These are phyloP conservation scores for Wickerhamomyces bovis DNA, from an alignment of 805 yeast species.

Conservation along the genomic window DNA sequence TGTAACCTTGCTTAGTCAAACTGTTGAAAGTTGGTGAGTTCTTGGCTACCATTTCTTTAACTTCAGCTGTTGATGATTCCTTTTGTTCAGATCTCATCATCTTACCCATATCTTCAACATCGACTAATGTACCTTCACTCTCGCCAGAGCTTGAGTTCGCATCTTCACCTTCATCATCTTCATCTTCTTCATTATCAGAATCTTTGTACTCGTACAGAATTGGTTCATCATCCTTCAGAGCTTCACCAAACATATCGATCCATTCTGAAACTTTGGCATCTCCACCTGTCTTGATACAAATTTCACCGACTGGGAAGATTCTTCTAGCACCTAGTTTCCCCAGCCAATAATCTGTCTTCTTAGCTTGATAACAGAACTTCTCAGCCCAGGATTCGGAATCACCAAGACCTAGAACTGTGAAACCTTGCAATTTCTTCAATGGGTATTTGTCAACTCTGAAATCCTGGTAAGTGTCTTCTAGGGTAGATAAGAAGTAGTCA, in stretches of 20 bases:
- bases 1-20: slow-evolving; percentile 88
- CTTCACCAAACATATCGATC: slow-evolving; percentile 52
- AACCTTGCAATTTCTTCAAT: slow-evolving; percentile 61
- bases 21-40: slow-evolving; percentile 86
- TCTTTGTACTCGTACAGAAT: slow-evolving; percentile 53
- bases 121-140: slow-evolving; percentile 47
- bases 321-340: slow-evolving; percentile 85
- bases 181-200: slow-evolving; percentile 32
- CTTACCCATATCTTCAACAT: slow-evolving; percentile 84
- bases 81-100: slow-evolving; percentile 18
- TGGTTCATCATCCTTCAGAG: slow-evolving; percentile 68
- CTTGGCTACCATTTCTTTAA: slow-evolving; percentile 83
- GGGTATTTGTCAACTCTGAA: slow-evolving; percentile 84
- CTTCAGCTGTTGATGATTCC: slow-evolving; percentile 13
- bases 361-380: slow-evolving; percentile 84
- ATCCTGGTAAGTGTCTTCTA: slow-evolving; percentile 77
- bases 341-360: slow-evolving; percentile 63
- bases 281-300: slow-evolving; percentile 71
- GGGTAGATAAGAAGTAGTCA: slow-evolving; percentile 76
- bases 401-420: slow-evolving; percentile 82
- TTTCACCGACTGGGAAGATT: slow-evolving; percentile 74
- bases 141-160: slow-evolving; percentile 18
- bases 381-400: slow-evolving; percentile 82
- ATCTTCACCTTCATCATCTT: slow-evolving; percentile 22
- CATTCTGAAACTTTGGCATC: slow-evolving; percentile 58